Evolutionary conservation across 2,329 filamentous ascomycete species (phyloP).

Genomic region (Zymoseptoria pseudotritici): DNA sequence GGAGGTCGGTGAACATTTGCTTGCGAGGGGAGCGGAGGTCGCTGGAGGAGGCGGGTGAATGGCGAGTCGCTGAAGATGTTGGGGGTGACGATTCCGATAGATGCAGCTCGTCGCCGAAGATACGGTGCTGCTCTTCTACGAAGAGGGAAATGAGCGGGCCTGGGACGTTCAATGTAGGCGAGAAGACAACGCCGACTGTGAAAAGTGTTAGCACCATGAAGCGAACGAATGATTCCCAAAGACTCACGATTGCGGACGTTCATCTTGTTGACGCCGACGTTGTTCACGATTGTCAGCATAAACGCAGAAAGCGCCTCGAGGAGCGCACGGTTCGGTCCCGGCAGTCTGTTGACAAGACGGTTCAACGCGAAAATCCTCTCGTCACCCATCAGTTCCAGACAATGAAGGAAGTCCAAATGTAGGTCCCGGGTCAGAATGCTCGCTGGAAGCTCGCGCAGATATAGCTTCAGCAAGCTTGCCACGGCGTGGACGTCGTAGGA

Average conservation of each 20-base stretch:
- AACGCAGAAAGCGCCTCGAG: conserved; percentile 81
- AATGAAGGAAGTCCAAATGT: conserved; percentile 75
- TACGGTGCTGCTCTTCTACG: conserved; percentile 77
- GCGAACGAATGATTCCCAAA: not conserved
- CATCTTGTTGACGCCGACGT: conserved; percentile 92
- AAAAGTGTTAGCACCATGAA: conserved; percentile 12
- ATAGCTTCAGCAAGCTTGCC: conserved; percentile 87
- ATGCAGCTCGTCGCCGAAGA: conserved; percentile 64
- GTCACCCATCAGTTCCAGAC: conserved; percentile 61
- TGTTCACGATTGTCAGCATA: conserved; percentile 85
- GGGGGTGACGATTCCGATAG: conserved; percentile 15
- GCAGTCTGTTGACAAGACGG: conserved; percentile 71
- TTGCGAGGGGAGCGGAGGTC: conserved; percentile 57
- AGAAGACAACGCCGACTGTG: conserved; percentile 87
- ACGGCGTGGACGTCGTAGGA: conserved; percentile 96
- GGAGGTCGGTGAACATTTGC: conserved; percentile 60
- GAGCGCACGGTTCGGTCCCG: conserved; percentile 70
- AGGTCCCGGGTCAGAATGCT: conserved; percentile 87
- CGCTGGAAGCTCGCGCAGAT: conserved; percentile 82
- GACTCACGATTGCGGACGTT: conserved; percentile 69
- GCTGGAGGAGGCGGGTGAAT: conserved; percentile 28
- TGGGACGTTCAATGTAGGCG: conserved; percentile 91
- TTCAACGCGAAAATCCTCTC: conserved; percentile 68
- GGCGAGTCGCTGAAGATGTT: conserved; percentile 2
- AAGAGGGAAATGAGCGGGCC: conserved; percentile 91